A percentile compares a stretch with the other conserved stretches of the same genome.
These are phyloP conservation scores for Cutaneotrichosporon arboriforme DNA, from an alignment of 1,284 basidiomycete genomes.

Conservation along the genomic window DNA sequence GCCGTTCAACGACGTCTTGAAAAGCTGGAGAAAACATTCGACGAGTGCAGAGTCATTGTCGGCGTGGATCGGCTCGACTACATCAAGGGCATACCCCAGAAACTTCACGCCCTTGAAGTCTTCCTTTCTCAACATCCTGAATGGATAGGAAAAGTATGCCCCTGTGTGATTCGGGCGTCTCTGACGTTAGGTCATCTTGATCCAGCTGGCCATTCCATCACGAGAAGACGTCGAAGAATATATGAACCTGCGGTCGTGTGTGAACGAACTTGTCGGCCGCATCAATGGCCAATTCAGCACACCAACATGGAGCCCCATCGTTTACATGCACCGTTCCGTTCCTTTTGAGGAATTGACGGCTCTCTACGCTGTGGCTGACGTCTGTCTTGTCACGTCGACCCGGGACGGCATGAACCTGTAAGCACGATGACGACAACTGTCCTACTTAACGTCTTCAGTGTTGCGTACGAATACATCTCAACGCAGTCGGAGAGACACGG, in stretches of 20 bases:
- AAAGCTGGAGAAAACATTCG: slow-evolving; percentile 80
- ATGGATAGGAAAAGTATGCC: slow-evolving; percentile 87
- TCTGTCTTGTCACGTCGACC: slow-evolving; percentile 90
- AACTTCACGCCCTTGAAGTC: slow-evolving; percentile 90
- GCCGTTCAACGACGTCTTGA: slow-evolving; percentile 72
- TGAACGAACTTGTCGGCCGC: slow-evolving; percentile 95
- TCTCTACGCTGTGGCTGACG: slow-evolving; percentile 92
- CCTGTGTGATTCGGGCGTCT: background rate
- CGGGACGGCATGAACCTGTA: slow-evolving; percentile 94
- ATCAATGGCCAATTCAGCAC: slow-evolving; percentile 99
- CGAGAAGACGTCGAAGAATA: slow-evolving; percentile 99
- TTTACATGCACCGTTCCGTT: slow-evolving; percentile 95
- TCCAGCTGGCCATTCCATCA: slow-evolving; percentile 94
- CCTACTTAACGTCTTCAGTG: slow-evolving; percentile 52
- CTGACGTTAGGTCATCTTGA: slow-evolving; percentile 70
- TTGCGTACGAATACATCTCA: slow-evolving; percentile 99
- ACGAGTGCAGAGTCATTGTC: slow-evolving; percentile 94
- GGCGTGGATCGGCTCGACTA: slow-evolving; percentile 97
- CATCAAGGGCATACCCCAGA: slow-evolving; percentile 99
- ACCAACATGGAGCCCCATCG: slow-evolving; percentile 98
- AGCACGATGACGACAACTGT: background rate
- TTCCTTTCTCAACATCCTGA: slow-evolving; percentile 97
- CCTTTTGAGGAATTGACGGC: slow-evolving; percentile 93
- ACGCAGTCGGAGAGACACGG: slow-evolving; percentile 89
- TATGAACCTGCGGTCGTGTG: slow-evolving; percentile 90